phyloP scores from a whole-genome alignment of 2,329 filamentous ascomycete genomes.

The Lachnellula cervina region DNA sequence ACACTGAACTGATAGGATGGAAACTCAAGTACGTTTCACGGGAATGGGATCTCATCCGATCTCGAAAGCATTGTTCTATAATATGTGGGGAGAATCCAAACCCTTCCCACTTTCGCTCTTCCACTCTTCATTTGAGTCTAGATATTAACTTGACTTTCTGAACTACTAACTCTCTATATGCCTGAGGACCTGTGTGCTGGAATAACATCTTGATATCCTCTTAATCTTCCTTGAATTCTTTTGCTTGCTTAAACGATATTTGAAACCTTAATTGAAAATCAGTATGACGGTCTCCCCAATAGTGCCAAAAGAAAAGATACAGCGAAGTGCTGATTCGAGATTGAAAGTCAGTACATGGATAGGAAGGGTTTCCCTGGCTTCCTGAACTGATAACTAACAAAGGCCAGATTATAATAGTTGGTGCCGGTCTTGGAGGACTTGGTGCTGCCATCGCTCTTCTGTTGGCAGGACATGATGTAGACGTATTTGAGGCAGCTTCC shows the following conservation, averaged over 20 bases:
- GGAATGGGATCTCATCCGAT: too few species aligned
- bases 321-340: conserved; percentile 12
- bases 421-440: conserved; percentile 52
- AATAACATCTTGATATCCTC: too few species aligned
- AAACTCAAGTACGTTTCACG: not conserved
- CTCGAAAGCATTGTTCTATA: too few species aligned
- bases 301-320: conserved; percentile 14
- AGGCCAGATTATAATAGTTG: conserved; percentile 42
- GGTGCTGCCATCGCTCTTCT: conserved; percentile 32
- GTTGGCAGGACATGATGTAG: conserved; percentile 34
- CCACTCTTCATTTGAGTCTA: too few species aligned
- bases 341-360: conserved; percentile 14
- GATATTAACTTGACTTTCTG: too few species aligned
- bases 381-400: not conserved
- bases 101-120: too few species aligned
- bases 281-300: not conserved
- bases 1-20: not conserved
- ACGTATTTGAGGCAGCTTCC: conserved; percentile 38
- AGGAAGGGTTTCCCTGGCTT: not conserved
- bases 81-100: too few species aligned
- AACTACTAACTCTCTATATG: too few species aligned
- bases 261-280: not conserved
- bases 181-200: too few species aligned
- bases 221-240: too few species aligned
- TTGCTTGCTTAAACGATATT: too few species aligned